Evolutionary conservation across 2,329 filamentous ascomycete genomes (phyloP), one percentile per base, ranked within the genome.

Genomic region (Lachnellula cervina): DNA sequence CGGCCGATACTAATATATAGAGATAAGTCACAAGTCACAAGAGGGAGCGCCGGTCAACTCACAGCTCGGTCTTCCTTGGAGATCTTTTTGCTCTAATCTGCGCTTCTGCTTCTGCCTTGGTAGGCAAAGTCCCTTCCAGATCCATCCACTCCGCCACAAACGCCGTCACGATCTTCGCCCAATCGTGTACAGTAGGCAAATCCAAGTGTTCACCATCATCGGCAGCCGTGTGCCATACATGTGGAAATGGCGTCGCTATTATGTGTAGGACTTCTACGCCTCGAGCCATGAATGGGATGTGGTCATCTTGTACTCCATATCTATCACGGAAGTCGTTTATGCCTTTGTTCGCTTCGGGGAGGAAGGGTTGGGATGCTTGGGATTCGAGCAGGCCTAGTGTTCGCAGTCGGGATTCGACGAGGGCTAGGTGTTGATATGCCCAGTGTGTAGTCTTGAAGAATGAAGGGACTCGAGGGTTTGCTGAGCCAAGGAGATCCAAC

Each of bases 71-170:
- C 49, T 66, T 66, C 23, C 49, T 50, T 32, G 28, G 11, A 28
- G 37, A 45, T 57, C 63, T 63, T 52, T 61, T 63, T 4, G 53
- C 57, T 46, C 59, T 58, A 3, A 51, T 42, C 1, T 49, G 50
- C 28, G 38, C 42, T 54, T 51, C 48, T 17, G 47, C 56, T 28
- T 54, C 46, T 25, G 57, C 34, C 11, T 57, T 57, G 3, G 51
- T 25, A 16, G 66, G 62, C 14, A 71, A 67, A 54, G 64, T 60
- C 2, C 69, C 69, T 45, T 70, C 69, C 58, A 97, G 72, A 62
- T 96, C 92, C 82, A 97, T 83, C 91, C 92, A 97, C 73, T 97
- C 93, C 0, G 89, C 86, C 35, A 85, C 81, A 74, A 97, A 99
- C 0, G 85, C 92, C 0, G 88, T 87, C 6, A 93, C 77, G 49